Evolutionary conservation across 2,329 filamentous ascomycete species (phyloP).

Genomic region (Simplicillium aogashimaense): DNA sequence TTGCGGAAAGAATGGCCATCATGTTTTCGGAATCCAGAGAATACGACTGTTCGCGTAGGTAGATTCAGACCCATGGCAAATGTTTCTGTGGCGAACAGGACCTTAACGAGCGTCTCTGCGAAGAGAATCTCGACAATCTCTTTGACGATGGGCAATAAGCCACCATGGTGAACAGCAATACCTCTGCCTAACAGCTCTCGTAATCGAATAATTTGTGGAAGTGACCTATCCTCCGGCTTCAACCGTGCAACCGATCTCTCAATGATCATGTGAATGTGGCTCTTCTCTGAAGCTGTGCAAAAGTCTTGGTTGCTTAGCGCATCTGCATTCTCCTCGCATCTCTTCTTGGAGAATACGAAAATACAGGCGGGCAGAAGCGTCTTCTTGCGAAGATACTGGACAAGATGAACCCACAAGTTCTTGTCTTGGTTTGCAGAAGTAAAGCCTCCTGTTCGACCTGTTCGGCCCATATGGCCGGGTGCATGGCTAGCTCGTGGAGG

Average conservation of each 20-base stretch:
- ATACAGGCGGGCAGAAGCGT: slow-evolving; percentile 86
- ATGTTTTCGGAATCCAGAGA: slow-evolving; percentile 91
- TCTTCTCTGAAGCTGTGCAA: slow-evolving; percentile 88
- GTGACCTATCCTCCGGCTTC: slow-evolving; percentile 75
- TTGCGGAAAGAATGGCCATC: slow-evolving; percentile 76
- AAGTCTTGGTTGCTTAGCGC: slow-evolving; percentile 93
- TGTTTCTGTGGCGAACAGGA: slow-evolving; percentile 94
- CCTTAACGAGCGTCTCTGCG: slow-evolving; percentile 96
- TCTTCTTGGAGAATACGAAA: slow-evolving; percentile 97
- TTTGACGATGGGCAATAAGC: slow-evolving; percentile 88
- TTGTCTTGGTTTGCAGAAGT: slow-evolving; percentile 90
- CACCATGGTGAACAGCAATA: slow-evolving; percentile 95
- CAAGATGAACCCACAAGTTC: slow-evolving; percentile 92
- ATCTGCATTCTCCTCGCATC: slow-evolving; percentile 95
- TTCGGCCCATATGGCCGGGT: slow-evolving; percentile 81
- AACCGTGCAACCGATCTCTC: slow-evolving; percentile 88
- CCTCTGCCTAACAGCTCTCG: slow-evolving; percentile 78
- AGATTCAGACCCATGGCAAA: slow-evolving; percentile 99
- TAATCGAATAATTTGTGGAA: slow-evolving; percentile 88
- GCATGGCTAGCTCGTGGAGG: slow-evolving; percentile 49
- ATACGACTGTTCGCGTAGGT: slow-evolving; percentile 99
- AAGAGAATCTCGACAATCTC: slow-evolving; percentile 99
- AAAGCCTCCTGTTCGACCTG: slow-evolving; percentile 74
- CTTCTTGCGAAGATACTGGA: slow-evolving; percentile 81
- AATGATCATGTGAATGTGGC: slow-evolving; percentile 93